Base-by-base conservation (phyloP, 257 asterid genomes). In the Asclepias syriaca region DNA sequence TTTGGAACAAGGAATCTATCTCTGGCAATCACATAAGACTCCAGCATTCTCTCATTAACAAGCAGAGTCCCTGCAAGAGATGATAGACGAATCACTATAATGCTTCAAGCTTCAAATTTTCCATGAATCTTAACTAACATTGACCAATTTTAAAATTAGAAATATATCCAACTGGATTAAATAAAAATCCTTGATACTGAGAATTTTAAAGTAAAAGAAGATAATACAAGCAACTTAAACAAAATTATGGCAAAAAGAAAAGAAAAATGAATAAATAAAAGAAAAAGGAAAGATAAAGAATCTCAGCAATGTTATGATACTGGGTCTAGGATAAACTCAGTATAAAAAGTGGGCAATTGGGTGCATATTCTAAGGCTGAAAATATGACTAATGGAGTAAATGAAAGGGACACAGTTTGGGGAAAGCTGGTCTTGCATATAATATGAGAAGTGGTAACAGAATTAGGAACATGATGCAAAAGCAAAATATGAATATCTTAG, bases 1-100 rank as follows among this genome's bases (percentile, higher is more conserved):
- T 83, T 85, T 76, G 93, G 90, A 80, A 80, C 90, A 75, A 95
- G 98, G 82, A 95, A 95, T 60, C 99, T 84, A 63, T 95, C 99
- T 86, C 99, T 92, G 65, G 99, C 99, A 78, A 95, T 95, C 75
- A 95, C 88, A 78, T 92, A 95, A 12, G 99, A 85, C 82, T 95
- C 99, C 51, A 95, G 85, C 99, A 95, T 95, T 84, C 99, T 90
- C 85, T 95, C 99, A 78, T 95, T 95, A 68, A 95, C 85, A 55
- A 95, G 93, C 84, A 95, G 85, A 68, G 99, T 95, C 69, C 99
- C 99, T 92, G 89, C 82, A 85, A 65, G 69, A 79, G 72, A 71
- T 69, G 68, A 76, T 14, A 1, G 12, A 29, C 3, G 12, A 37
- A 16, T 32, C n/a, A 61, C 32, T 32, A 1, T 61, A 53, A 6